Evolutionary conservation across 805 yeast genomes (phyloP), one percentile per base, ranked within the genome.

Genomic region (Candida xyloterini): DNA sequence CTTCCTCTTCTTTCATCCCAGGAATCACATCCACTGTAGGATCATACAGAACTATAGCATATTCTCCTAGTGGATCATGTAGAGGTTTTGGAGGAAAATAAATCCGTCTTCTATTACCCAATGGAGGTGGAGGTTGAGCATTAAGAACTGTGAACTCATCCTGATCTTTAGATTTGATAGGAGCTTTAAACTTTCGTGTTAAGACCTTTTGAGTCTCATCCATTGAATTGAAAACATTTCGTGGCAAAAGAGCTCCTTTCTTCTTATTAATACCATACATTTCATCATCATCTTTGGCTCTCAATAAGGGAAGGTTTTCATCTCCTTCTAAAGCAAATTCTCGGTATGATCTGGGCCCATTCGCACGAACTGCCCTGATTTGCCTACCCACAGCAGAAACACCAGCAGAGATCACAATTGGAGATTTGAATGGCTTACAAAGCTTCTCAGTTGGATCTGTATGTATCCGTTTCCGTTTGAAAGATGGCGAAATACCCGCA

Each of bases 31-130:
- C 98, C 3, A 91, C 81, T 0, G 98, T 86, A 0, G 99, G 99
- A 60, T 93, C 99, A 56, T 88, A 93, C 31, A 93, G 68, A 1
- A 93, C 97, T 40, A 93, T 87, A 2, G 99, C 97, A 53, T 86
- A 81, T 59, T 93, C 97, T 45, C 83, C 89, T 30, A 82, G 73
- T 0, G 99, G 99, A 63, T 93, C 99, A 58, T 91, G 95, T n/a
- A 93, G 69, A 1, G 99, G 95, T 42, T 89, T 67, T 4, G 98
- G 95, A n/a, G 86, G 84, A 38, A 86, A 63, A 1, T 76, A 68
- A 2, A 79, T 74, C 46, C 78, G 76, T 27, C 83, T 75, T 46
- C 83, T 76, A 42, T 89, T 88, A 0, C 99, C 99, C 44, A 91
- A 67, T 0, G 95, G 85, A 0, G 95, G 90, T 1, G 89, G 74